phyloP scores from a whole-genome alignment of 768 basidiomycete genomes.

The Hortiboletus campestris region DNA sequence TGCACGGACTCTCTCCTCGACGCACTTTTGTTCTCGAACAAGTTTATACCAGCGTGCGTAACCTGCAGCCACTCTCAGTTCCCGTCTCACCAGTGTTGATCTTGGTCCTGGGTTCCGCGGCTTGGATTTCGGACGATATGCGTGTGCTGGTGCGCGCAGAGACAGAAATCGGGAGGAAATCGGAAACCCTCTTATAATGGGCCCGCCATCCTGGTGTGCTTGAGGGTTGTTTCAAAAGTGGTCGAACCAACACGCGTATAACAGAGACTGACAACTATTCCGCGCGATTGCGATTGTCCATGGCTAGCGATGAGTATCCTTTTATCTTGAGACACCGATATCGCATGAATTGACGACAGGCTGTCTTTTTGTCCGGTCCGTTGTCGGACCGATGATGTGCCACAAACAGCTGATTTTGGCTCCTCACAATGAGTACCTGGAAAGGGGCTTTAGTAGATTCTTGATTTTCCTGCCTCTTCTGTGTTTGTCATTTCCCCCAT shows the following conservation, averaged over 20 bases:
- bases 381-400: not conserved
- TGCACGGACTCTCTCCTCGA: not conserved
- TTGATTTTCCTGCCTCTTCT: too few relatives aligned
- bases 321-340: not conserved
- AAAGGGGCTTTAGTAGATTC: too few relatives aligned
- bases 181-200: not conserved
- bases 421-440: too few relatives aligned
- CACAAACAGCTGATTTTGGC: not conserved
- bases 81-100: not conserved
- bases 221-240: constrained; percentile 10
- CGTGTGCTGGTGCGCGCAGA: not conserved
- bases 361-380: not conserved
- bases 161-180: not conserved
- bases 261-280: not conserved
- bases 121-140: not conserved
- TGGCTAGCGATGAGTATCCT: not conserved
- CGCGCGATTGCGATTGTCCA: constrained; percentile 1
- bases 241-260: not conserved
- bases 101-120: not conserved
- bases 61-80: not conserved
- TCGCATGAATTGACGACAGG: not conserved
- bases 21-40: not conserved
- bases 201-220: not conserved
- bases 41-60: not conserved
- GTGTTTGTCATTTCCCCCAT: too few relatives aligned